phyloP scores from a whole-genome alignment of 208 protist species.

The Novymonas esmeraldas region DNA sequence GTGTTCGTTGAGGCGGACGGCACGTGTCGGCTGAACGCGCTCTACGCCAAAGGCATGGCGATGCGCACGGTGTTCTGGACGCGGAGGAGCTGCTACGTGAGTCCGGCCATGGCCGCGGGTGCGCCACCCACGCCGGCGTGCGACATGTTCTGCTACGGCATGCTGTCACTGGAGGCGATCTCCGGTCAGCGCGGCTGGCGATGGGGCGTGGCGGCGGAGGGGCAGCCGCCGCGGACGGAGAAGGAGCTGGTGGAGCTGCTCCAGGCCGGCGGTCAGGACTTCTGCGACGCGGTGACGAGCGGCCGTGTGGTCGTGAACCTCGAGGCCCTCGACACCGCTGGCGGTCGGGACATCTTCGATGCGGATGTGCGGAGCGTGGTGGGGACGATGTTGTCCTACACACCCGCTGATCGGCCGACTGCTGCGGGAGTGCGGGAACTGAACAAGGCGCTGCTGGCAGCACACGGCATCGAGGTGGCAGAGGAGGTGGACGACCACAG shows the following conservation, averaged over 20 bases:
- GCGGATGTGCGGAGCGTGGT: no score
- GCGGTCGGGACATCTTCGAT: no score
- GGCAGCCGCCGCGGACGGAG: background rate
- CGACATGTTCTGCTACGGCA: constrained; percentile 71
- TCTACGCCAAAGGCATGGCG: constrained; percentile 35
- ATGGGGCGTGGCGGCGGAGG: constrained; percentile 23
- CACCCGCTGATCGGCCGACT: no score
- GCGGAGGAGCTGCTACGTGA: constrained; percentile 57
- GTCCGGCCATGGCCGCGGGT: constrained; percentile 64
- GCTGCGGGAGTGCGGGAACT: no score
- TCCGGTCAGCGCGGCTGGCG: constrained; percentile 27
- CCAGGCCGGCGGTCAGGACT: background rate
- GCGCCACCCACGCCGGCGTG: constrained; percentile 38
- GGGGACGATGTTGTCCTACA: no score
- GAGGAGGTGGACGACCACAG: no score
- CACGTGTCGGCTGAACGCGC: constrained; percentile 59
- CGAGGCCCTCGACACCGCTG: no score
- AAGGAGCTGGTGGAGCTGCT: constrained; percentile 6
- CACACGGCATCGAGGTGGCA: no score
- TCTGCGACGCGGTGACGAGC: constrained; percentile 4
- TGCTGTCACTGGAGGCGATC: constrained; percentile 60
- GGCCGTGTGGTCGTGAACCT: constrained; percentile 21
- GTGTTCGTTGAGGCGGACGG: constrained; percentile 60
- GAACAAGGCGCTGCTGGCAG: no score
- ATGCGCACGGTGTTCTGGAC: constrained; percentile 24